Evolutionary conservation across 176 grass and related monocot genomes (phyloP).

Genomic region (Avena sativa): DNA sequence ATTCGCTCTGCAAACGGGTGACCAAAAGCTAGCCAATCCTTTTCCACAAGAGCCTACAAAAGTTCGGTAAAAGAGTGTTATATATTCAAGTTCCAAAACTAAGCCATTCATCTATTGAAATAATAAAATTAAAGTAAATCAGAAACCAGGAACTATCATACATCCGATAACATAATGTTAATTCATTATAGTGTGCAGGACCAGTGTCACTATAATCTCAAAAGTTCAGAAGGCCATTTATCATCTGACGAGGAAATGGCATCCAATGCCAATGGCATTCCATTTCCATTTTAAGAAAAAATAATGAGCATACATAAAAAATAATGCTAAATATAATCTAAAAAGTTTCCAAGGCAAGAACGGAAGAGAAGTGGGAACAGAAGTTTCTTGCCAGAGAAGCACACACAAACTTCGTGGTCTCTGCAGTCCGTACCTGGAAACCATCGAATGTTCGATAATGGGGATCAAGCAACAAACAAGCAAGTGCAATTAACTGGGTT

Average conservation of each 20-base stretch:
- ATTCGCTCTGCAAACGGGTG: constrained; percentile 97
- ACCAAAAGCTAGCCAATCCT: constrained; percentile 98
- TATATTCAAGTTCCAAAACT: constrained; percentile 14
- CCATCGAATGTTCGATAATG: constrained; percentile 96
- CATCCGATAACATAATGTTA: neutral
- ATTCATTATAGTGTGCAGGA: constrained; percentile 4
- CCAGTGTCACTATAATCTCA: constrained; percentile 18
- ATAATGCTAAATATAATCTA: constrained; percentile 22
- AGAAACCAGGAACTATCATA: neutral
- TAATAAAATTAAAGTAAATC: constrained; percentile 21
- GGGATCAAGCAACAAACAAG: constrained; percentile 90
- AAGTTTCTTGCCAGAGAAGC: neutral
- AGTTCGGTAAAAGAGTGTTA: constrained; percentile 40
- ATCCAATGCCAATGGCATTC: constrained; percentile 10
- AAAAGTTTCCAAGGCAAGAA: constrained; percentile 24
- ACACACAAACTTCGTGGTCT: constrained; percentile 23
- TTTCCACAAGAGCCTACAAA: constrained; percentile 89
- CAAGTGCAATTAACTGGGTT: constrained; percentile 90
- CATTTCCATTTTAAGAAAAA: neutral
- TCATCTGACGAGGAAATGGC: neutral
- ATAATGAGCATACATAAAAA: neutral
- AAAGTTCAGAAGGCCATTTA: constrained; percentile 10
- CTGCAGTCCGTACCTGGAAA: constrained; percentile 73
- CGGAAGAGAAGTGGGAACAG: constrained; percentile 5
- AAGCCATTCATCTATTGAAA: constrained; percentile 29